Evolutionary conservation across 768 basidiomycete genomes (phyloP).

Genomic region (Tulasnella sp.): DNA sequence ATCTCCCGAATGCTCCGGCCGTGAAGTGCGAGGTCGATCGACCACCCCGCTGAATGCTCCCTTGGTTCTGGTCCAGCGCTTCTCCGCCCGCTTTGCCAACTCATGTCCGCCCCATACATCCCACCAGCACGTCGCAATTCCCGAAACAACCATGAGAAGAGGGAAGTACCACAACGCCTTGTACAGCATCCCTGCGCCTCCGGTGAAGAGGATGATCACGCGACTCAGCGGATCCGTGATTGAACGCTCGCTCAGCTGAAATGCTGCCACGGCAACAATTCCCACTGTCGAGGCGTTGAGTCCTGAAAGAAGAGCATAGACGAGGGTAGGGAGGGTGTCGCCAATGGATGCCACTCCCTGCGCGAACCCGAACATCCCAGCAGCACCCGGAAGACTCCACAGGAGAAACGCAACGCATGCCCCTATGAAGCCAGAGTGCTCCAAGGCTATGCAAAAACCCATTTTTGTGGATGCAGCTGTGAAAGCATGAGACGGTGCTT

Average conservation of each 20-base stretch:
- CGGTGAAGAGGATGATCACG: constrained; percentile 44
- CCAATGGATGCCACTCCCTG: constrained; percentile 47
- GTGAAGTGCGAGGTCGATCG: neutral
- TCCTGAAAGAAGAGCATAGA: constrained; percentile 52
- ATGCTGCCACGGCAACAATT: constrained; percentile 51
- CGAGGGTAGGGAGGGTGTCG: constrained; percentile 45
- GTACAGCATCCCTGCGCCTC: constrained; percentile 50
- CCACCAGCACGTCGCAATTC: constrained; percentile 43
- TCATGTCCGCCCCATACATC: constrained; percentile 35
- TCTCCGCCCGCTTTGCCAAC: neutral
- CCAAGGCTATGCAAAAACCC: constrained; percentile 11
- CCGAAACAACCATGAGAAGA: constrained; percentile 45
- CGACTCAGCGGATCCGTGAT: constrained; percentile 48
- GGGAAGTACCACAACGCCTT: constrained; percentile 55
- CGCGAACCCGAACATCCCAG: constrained; percentile 48
- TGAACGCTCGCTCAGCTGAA: constrained; percentile 47
- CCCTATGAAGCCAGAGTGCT: constrained; percentile 18
- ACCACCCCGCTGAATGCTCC: neutral
- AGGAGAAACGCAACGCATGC: constrained; percentile 26
- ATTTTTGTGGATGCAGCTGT: neutral
- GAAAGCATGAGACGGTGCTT: neutral
- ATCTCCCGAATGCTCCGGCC: neutral
- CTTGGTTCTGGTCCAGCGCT: constrained; percentile 12
- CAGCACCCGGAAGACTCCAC: constrained; percentile 44
- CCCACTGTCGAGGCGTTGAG: constrained; percentile 56